Conservation (phyloP, 2,329 filamentous ascomycete genomes). For the Neofusicoccum sp. region DNA sequence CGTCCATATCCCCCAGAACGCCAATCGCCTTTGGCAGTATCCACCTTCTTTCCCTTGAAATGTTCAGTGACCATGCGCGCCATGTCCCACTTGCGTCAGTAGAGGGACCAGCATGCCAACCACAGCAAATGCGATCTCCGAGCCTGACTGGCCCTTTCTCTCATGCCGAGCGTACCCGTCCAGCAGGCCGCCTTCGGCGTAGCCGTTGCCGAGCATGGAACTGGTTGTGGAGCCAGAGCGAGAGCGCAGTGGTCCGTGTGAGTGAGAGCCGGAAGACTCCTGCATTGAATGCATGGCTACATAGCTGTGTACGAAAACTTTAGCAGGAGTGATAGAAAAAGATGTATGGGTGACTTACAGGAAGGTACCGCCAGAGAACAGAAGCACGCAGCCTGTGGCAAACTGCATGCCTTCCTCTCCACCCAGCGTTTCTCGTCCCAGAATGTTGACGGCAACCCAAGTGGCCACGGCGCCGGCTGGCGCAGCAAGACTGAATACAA, state of each 20-base stretch:
- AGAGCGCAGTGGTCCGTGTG: conserved; percentile 33
- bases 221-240: conserved; percentile 54
- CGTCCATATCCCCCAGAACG: background rate
- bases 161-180: conserved; percentile 51
- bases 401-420: conserved; percentile 70
- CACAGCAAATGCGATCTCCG: conserved; percentile 65
- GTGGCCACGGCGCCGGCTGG: conserved; percentile 83
- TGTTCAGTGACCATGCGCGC: conserved; percentile 8
- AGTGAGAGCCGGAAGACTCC: conserved; percentile 57
- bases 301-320: conserved; percentile 61
- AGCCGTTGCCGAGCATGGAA: conserved; percentile 45
- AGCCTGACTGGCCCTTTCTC: conserved; percentile 28
- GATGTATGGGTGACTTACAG: conserved; percentile 63
- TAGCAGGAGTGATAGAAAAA: background rate
- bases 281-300: conserved; percentile 99
- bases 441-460: conserved; percentile 74
- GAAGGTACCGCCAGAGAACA: conserved; percentile 97
- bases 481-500: conserved; percentile 89
- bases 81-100: conserved; percentile 76
- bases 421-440: conserved; percentile 64
- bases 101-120: conserved; percentile 78
- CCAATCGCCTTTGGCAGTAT: background rate
- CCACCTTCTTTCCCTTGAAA: background rate
- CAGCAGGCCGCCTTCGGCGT: conserved; percentile 12
- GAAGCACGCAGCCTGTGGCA: conserved; percentile 87